Evolutionary conservation across 2,329 filamentous ascomycete species (phyloP), one percentile per base, ranked within the genome.

Genomic region (Tympanopsis confertula): DNA sequence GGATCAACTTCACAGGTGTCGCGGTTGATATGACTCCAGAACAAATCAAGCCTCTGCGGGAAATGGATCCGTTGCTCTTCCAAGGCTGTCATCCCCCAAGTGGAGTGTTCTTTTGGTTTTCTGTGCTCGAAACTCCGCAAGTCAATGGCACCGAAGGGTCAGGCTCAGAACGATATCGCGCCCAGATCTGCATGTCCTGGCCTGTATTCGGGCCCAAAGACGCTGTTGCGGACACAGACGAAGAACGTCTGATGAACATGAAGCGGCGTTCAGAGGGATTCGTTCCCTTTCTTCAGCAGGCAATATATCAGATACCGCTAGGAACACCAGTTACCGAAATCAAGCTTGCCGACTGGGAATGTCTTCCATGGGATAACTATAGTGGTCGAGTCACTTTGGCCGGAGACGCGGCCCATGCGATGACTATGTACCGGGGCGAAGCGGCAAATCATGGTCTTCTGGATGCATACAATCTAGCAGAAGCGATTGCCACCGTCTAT

Each of bases 401-500:
- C 3, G 71, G 71, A 3, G 71, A 75, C 47, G 63, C 69, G 2
- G 69, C 69, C 0, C 70, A 75, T 49, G 64, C 69, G n/a, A 74
- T 75, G 70, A 71, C 68, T 20, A 71, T 73, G 68, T 71, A 56
- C 38, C 53, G 59, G 13, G 59, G 59, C 19, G 58, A 63, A 38
- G 59, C 52, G 1, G 54, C 50, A 5, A 63, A 62, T 38, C 59
- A 63, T 39, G 59, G 58, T 13, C 58, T 63, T 12, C 47, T 59
- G n/a, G 59, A 63, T 36, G 58, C 59, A 2, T 51, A 50, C 26
- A 42, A 50, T 26, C 47, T 62, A 26, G 39, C 44, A 13, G 44
- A 47, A 29, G 45, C 42, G 13, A 42, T 57, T n/a, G 41, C 41
- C 13, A 38, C 35, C 5, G 35, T 50, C 1, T 42, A 47, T 22